These are phyloP conservation scores for Aspergillus carbonarius DNA, from an alignment of 2,329 filamentous ascomycete genomes.

Conservation along the genomic window DNA sequence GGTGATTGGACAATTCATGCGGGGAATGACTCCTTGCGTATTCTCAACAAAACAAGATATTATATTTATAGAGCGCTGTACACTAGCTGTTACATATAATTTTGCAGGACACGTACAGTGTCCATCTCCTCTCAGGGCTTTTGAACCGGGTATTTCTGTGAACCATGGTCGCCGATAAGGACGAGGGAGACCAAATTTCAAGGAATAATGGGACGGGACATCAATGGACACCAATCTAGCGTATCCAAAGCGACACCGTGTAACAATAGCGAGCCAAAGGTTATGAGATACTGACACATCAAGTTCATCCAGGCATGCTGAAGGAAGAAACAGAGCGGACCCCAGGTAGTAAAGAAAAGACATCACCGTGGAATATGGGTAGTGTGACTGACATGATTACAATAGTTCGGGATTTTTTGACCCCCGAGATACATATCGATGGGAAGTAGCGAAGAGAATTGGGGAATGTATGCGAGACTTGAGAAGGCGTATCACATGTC, in stretches of 20 bases:
- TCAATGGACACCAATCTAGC: not conserved
- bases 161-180: constrained; percentile 6
- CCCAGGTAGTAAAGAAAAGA: not conserved
- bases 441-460: not conserved
- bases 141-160: constrained; percentile 9
- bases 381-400: not conserved
- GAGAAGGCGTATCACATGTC: constrained; percentile 54
- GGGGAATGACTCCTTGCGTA: constrained; percentile 19
- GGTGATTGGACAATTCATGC: not conserved
- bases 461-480: not conserved
- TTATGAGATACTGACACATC: not conserved
- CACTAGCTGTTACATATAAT: constrained; percentile 36
- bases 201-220: constrained; percentile 4
- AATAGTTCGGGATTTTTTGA: not conserved
- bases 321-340: not conserved
- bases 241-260: not conserved
- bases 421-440: not conserved
- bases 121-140: constrained; percentile 23
- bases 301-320: not conserved
- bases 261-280: not conserved
- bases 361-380: not conserved
- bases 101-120: constrained; percentile 11
- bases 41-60: constrained; percentile 17
- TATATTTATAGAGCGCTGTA: constrained; percentile 22
- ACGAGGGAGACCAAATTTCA: constrained; percentile 1